Base-by-base conservation (phyloP, 2,329 filamentous ascomycete species). In the Colletotrichum tabaci region DNA sequence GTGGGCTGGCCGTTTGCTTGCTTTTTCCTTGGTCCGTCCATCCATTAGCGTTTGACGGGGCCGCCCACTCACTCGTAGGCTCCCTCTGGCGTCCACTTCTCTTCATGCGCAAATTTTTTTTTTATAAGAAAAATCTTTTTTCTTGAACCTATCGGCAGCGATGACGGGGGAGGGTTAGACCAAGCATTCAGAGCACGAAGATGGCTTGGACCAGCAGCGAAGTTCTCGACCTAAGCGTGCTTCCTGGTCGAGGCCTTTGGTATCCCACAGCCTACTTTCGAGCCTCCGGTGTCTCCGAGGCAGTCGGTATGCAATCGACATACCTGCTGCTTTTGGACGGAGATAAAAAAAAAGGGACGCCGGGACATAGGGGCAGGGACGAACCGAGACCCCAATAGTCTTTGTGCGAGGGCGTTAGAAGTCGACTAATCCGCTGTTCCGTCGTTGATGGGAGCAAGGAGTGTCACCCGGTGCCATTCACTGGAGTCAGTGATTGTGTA, bases 1-100 rank as follows among this genome's bases (percentile, higher is more conserved):
- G 16, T 67, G 50, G 44, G 35, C 52, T 57, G 68, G 52, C 40
- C 50, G 10, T 50, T 55, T 68, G 57, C 68, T 71, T 71, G 50
- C 68, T 71, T 71, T 68, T 71, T 58, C 44, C 35, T 42, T 23
- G 44, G 65, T 46, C 50, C 57, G 6, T 30, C 40, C 52, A 68
- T 58, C 57, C 44, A 68, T 61, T 56, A 62, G 64, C n/a, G 30
- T n/a, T 50, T 23, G 52, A 67, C 47, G 38, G 46, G 46, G 57
- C 64, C 30, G 30, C 30, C 30, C 61, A 18, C 57, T 44, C 38
- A 61, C 62, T 21, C 23, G 47, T 55, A 47, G 56, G 40, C 53
- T n/a, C 49, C 49, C 38, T 55, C 56, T 18, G 61, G 26, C 15
- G 46, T 46, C 50, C n/a, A 55, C 47, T 56, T 47, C 49, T 30